phyloP scores from a whole-genome alignment of 2,329 filamentous ascomycete genomes.

The Knoxdaviesia proteae region DNA sequence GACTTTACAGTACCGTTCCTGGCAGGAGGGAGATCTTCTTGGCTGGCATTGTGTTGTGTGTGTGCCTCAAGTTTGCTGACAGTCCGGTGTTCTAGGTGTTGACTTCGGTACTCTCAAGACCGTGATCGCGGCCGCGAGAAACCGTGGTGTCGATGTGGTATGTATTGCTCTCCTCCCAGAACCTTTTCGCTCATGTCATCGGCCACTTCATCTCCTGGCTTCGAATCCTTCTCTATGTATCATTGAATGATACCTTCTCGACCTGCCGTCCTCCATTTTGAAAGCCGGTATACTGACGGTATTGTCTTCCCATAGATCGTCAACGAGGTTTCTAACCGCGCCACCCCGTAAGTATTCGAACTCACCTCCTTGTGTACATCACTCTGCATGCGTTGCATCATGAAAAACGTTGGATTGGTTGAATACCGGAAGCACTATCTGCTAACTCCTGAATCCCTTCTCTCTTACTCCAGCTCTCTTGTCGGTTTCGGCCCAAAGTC shows the following conservation, averaged over 20 bases:
- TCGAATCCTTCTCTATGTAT: not conserved
- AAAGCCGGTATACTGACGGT: constrained; percentile 5
- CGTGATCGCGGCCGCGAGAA: constrained; percentile 90
- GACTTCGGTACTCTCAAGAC: constrained; percentile 96
- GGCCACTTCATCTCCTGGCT: not conserved
- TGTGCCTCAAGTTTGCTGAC: not conserved
- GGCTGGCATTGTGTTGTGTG: not conserved
- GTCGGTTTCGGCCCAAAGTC: constrained; percentile 89
- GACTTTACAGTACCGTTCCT: no score
- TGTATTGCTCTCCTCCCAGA: constrained; percentile 21
- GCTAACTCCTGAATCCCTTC: constrained; percentile 8
- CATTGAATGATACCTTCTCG: not conserved
- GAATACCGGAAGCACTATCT: not conserved
- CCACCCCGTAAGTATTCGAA: constrained; percentile 66
- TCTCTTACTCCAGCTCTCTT: constrained; percentile 40
- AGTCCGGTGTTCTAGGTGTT: constrained; percentile 33
- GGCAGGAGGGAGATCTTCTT: not conserved
- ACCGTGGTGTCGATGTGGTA: constrained; percentile 97
- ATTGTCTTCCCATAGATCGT: constrained; percentile 45
- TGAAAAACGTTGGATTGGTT: no score
- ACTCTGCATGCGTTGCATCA: not conserved
- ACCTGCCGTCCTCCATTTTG: not conserved
- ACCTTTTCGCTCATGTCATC: constrained; percentile 4
- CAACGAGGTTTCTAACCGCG: constrained; percentile 97
- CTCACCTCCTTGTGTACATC: constrained; percentile 1